Evolutionary conservation across 176 grass and related monocot species (phyloP).

Genomic region (Dendrocalamus sinicus): DNA sequence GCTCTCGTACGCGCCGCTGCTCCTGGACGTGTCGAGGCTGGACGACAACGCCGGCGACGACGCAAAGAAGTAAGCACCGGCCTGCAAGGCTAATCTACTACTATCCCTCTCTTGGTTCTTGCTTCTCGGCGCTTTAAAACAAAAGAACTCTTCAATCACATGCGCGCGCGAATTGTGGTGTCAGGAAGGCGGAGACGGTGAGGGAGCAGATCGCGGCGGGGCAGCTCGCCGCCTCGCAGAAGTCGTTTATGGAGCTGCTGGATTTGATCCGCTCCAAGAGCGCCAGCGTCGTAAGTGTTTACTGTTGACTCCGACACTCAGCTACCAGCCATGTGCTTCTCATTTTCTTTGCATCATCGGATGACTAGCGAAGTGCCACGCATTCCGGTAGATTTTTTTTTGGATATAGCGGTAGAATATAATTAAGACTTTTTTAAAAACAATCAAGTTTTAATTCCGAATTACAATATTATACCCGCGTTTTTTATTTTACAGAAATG

Average conservation of each 20-base stretch:
- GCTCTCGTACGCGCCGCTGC: conserved; percentile 67
- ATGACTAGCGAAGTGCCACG: too few species aligned
- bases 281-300: conserved; percentile 21
- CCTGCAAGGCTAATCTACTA: not conserved
- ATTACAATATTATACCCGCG: too few species aligned
- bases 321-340: not conserved
- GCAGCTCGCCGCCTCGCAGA: conserved; percentile 18
- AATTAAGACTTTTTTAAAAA: too few species aligned
- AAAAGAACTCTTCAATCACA: not conserved
- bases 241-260: not conserved
- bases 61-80: conserved; percentile 53
- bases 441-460: too few species aligned
- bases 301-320: not conserved
- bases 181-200: conserved; percentile 57
- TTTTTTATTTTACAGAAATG: too few species aligned
- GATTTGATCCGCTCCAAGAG: conserved; percentile 19
- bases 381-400: too few species aligned
- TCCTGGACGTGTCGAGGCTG: conserved; percentile 69
- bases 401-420: too few species aligned
- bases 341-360: not conserved
- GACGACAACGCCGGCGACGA: conserved; percentile 56
- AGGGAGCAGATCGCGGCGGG: conserved; percentile 39
- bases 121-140: not conserved
- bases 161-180: not conserved
- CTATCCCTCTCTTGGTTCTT: not conserved